These are phyloP conservation scores for Pestalotiopsis sp. DNA, from an alignment of 2,329 filamentous ascomycete genomes.

Conservation along the genomic window DNA sequence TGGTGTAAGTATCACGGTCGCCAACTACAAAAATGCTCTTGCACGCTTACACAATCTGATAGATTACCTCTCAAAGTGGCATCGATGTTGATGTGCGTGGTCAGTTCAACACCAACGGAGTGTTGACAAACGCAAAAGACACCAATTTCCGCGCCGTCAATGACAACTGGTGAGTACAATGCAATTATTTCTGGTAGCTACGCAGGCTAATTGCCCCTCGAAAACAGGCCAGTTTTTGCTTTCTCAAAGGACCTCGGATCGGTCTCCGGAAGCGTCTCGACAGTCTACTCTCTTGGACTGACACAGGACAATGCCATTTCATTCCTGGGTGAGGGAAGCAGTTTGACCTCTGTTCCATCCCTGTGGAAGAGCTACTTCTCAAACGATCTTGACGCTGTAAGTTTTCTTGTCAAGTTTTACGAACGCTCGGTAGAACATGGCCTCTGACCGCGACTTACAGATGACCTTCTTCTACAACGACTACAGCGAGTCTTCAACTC, in stretches of 20 bases:
- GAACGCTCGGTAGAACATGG: background rate
- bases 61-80: conserved; percentile 73
- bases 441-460: conserved; percentile 21
- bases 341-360: conserved; percentile 67
- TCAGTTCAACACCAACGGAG: conserved; percentile 65
- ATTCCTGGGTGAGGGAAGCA: conserved; percentile 68
- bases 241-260: conserved; percentile 66
- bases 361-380: conserved; percentile 78
- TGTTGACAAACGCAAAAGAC: conserved; percentile 67
- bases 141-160: conserved; percentile 67
- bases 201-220: conserved; percentile 10
- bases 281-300: conserved; percentile 76
- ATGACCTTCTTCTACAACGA: conserved; percentile 78
- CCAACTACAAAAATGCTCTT: too few species aligned
- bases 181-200: too few species aligned
- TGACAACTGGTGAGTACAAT: conserved; percentile 52
- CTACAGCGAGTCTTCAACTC: conserved; percentile 59
- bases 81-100: conserved; percentile 66
- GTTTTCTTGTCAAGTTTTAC: conserved; percentile 16
- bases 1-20: conserved; percentile 39
- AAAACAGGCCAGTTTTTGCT: conserved; percentile 73
- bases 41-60: conserved; percentile 23
- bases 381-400: conserved; percentile 59
- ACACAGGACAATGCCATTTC: conserved; percentile 78
- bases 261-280: conserved; percentile 40